Evolutionary conservation across 306 rosid species (phyloP), one percentile per base, ranked within the genome.

Genomic region (Myrica gale): DNA sequence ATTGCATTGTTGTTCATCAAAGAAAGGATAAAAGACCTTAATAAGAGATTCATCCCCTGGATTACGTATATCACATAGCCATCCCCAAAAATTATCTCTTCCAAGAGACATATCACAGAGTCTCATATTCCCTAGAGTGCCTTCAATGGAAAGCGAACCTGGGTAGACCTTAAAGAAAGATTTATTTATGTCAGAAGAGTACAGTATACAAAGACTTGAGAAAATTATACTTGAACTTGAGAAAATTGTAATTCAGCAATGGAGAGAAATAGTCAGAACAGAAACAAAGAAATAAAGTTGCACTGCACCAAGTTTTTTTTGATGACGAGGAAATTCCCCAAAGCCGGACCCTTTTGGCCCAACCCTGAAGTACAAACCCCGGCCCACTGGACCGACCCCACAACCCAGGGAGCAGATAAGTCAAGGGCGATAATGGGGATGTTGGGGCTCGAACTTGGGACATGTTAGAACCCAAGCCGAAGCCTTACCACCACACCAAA

Each of bases 21-120:
- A 50, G 73, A 39, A 54, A 70, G 69, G 68, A 44, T 7, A 53
- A 19, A 21, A 69, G 21, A 89, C 99, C 97, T 90, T 92, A 71
- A 95, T 95, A 78, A 95, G 92, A 77, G 99, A 95, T 71, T 95
- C 99, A 66, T 86, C 85, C 58, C 96, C 97, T n/a, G 99, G 93
- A 84, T 95, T 90, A 21, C 97, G 96, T 69, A 95, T 79, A 76
- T 95, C 99, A 85, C 97, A 95, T 71, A 95, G 97, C 97, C 97
- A 95, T 79, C 88, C 88, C 99, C 99, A 92, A 71, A 86, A 90
- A 43, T 89, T 90, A 74, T 90, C 90, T 23, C 83, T 63, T 79
- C 93, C 93, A 58, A 92, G 91, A 53, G 96, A 90, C 80, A 84
- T 84, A 84, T 95, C 99, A 83, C 92, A 73, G 6, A 95, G 98